phyloP scores from a whole-genome alignment of 2,329 filamentous ascomycete genomes.

The Paraphoma chrysanthemicola region DNA sequence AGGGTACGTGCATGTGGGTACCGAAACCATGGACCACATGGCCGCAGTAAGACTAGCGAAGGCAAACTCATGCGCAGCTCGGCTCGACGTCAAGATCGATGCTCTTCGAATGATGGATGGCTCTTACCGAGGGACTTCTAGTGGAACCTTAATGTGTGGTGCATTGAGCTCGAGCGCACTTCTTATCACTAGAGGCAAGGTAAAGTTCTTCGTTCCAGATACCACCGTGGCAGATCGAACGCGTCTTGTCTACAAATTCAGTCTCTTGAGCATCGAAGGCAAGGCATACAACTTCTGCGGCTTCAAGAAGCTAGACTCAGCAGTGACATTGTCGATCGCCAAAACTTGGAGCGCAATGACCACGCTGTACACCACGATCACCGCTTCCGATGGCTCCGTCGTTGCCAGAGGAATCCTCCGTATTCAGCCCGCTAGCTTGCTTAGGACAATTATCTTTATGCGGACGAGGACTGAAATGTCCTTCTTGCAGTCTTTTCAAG shows the following conservation, averaged over 20 bases:
- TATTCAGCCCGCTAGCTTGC: constrained; percentile 62
- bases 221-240: constrained; percentile 62
- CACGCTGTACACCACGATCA: constrained; percentile 68
- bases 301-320: constrained; percentile 68
- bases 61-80: constrained; percentile 9
- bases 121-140: background rate
- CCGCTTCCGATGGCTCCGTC: constrained; percentile 50
- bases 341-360: constrained; percentile 68
- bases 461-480: background rate
- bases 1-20: constrained; percentile 60
- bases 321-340: constrained; percentile 61
- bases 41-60: constrained; percentile 33
- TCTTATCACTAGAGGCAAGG: constrained; percentile 64
- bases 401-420: constrained; percentile 67
- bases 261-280: constrained; percentile 63
- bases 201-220: constrained; percentile 64
- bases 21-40: constrained; percentile 61
- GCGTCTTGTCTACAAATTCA: constrained; percentile 68
- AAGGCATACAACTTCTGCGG: constrained; percentile 65
- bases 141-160: constrained; percentile 64
- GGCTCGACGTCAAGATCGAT: constrained; percentile 27
- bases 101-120: constrained; percentile 40
- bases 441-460: constrained; percentile 33
- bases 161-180: constrained; percentile 55
- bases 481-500: background rate